Percentiles rank a stretch among this genome's conserved stretches.
Conservation (phyloP, 192 early-diverging fungal genomes). For the Podila clonocystis region DNA sequence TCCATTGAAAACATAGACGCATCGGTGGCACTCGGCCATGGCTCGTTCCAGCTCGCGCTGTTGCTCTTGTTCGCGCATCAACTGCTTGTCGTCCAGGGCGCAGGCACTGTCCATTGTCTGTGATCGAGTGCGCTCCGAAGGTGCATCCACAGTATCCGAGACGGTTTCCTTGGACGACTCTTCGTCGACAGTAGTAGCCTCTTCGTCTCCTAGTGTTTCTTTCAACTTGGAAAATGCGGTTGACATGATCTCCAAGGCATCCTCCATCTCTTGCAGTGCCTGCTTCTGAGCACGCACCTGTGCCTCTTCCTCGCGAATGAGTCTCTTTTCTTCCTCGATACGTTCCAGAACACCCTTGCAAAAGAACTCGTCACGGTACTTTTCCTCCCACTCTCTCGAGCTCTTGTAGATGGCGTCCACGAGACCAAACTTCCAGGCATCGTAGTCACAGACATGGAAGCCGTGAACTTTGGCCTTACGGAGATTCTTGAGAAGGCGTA, state of each 20-base stretch:
- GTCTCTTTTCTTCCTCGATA: neutral
- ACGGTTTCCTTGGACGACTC: neutral
- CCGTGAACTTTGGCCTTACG: constrained; percentile 13
- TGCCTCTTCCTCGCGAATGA: neutral
- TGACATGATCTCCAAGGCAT: constrained; percentile 1
- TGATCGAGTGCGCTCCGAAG: neutral
- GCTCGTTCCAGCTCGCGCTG: neutral
- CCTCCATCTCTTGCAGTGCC: neutral
- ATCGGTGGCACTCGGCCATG: neutral
- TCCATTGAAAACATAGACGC: constrained; percentile 29
- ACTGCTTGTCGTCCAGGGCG: neutral
- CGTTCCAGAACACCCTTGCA: neutral
- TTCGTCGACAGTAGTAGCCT: neutral
- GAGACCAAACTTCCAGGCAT: constrained; percentile 28
- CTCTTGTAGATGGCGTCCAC: constrained; percentile 8
- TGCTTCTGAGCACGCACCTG: neutral
- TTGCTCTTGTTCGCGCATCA: neutral
- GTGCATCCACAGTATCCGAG: neutral
- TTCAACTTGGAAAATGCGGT: neutral
- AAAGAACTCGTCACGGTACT: constrained; percentile 7
- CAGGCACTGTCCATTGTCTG: neutral
- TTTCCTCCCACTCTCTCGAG: constrained; percentile 23
- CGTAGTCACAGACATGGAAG: constrained; percentile 6
- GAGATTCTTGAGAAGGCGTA: neutral
- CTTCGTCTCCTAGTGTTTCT: too few species aligned